These are phyloP conservation scores for Fragosphaeria purpurea DNA, from an alignment of 2,329 filamentous ascomycete genomes.

Conservation along the genomic window DNA sequence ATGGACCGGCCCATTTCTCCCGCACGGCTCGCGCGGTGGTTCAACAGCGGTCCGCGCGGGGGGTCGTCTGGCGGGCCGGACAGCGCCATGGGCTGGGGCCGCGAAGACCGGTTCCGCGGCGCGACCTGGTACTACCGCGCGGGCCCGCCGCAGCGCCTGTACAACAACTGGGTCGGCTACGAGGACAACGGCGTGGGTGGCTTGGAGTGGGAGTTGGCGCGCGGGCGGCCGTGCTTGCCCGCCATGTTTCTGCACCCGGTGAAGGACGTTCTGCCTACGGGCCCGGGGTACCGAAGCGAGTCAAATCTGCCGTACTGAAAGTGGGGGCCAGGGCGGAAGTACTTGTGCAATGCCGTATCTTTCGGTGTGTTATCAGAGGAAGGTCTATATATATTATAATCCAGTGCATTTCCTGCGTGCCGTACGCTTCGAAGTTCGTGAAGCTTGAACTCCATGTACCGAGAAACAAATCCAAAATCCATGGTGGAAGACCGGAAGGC, in stretches of 20 bases:
- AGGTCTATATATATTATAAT: too few species aligned
- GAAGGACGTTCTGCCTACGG: slow-evolving; percentile 45
- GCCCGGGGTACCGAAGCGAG: slow-evolving; percentile 31
- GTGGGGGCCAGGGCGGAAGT: too few species aligned
- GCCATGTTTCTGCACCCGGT: slow-evolving; percentile 50
- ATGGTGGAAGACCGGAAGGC: too few species aligned
- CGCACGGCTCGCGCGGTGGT: slow-evolving; percentile 44
- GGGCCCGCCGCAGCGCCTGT: slow-evolving; percentile 45
- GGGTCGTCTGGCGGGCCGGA: slow-evolving; percentile 40
- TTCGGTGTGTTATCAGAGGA: too few species aligned
- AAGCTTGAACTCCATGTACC: too few species aligned
- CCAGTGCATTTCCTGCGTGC: too few species aligned
- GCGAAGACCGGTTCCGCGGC: slow-evolving; percentile 47
- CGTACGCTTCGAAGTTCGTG: too few species aligned
- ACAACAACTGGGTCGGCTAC: slow-evolving; percentile 55
- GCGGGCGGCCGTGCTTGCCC: slow-evolving; percentile 49
- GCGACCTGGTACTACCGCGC: slow-evolving; percentile 53
- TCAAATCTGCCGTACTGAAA: slow-evolving; percentile 27
- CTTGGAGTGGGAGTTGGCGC: slow-evolving; percentile 41
- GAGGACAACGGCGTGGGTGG: slow-evolving; percentile 46
- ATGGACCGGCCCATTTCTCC: slow-evolving; percentile 64
- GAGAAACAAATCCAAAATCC: too few species aligned
- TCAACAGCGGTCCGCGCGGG: slow-evolving; percentile 48
- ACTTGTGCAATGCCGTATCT: too few species aligned
- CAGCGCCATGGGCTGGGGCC: slow-evolving; percentile 50